Percentiles rank a stretch among this genome's conserved stretches.
These are phyloP conservation scores for Dendrocalamus latiflorus DNA, from an alignment of 202 grass and related monocot species.

Conservation along the genomic window DNA sequence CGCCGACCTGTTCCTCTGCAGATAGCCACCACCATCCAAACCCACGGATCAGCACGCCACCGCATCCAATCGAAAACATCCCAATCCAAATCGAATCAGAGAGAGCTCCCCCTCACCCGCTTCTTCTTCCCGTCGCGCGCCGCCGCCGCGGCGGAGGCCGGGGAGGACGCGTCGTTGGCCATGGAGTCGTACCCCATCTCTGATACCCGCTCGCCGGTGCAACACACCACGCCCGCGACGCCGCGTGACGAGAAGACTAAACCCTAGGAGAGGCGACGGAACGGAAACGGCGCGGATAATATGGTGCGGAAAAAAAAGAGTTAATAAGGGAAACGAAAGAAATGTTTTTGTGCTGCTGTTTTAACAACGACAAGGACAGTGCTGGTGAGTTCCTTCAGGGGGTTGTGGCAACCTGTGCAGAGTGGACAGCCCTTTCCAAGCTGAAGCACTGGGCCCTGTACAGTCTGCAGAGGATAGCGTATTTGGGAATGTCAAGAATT, in stretches of 20 bases:
- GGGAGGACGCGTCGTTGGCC: slow-evolving; percentile 26
- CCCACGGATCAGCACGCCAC: slow-evolving; percentile 13
- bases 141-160: not conserved
- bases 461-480: too few species aligned
- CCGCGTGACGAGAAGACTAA: not conserved
- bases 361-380: slow-evolving; percentile 13
- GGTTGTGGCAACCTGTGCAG: too few species aligned
- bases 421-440: too few species aligned
- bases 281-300: too few species aligned
- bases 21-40: slow-evolving; percentile 17
- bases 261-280: slow-evolving; percentile 11
- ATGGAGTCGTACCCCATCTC: slow-evolving; percentile 51
- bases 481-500: too few species aligned
- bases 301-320: not conserved
- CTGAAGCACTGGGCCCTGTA: too few species aligned
- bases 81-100: not conserved
- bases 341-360: not conserved
- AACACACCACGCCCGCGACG: not conserved
- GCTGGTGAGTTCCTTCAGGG: too few species aligned
- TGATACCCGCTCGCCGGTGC: not conserved
- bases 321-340: not conserved
- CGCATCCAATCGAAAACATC: not conserved
- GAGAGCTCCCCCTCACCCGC: slow-evolving; percentile 24
- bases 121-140: slow-evolving; percentile 64
- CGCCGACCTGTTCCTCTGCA: slow-evolving; percentile 58